These are phyloP conservation scores for Grigorovia yakushimaensis DNA, from an alignment of 805 yeast genomes.

Conservation along the genomic window DNA sequence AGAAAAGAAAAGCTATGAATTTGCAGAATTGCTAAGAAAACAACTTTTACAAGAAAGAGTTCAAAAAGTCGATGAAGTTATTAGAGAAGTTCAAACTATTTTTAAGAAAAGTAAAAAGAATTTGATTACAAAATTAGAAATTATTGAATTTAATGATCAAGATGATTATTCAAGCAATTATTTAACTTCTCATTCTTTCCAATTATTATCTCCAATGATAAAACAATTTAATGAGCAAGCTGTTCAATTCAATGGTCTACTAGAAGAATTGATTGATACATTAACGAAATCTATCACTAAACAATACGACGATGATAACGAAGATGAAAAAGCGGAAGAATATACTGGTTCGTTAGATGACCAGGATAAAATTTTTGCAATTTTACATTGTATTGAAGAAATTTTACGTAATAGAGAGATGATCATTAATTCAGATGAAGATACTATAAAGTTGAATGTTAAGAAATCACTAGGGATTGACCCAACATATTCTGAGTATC, in stretches of 20 bases:
- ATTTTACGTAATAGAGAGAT: slow-evolving; percentile 36
- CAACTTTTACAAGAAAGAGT: slow-evolving; percentile 37
- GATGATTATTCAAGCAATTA: slow-evolving; percentile 18
- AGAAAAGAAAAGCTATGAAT: slow-evolving; percentile 46
- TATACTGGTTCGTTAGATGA: slow-evolving; percentile 63
- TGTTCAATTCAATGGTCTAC: slow-evolving; percentile 14
- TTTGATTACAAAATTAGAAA: slow-evolving; percentile 4
- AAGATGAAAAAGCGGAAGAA: slow-evolving; percentile 59
- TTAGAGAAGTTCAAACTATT: slow-evolving; percentile 18
- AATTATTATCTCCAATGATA: slow-evolving; percentile 10
- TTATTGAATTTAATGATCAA: slow-evolving; percentile 10
- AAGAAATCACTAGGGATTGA: slow-evolving; percentile 13
- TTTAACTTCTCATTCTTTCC: slow-evolving; percentile 14
- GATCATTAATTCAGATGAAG: slow-evolving; percentile 19
- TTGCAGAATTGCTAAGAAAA: slow-evolving; percentile 54
- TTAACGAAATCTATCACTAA: slow-evolving; percentile 23
- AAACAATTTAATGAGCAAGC: slow-evolving; percentile 19
- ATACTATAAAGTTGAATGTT: slow-evolving; percentile 9
- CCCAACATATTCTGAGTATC: slow-evolving; percentile 24
- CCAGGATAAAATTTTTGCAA: slow-evolving; percentile 60
- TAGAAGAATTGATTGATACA: slow-evolving; percentile 10
- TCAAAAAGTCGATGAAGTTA: slow-evolving; percentile 13
- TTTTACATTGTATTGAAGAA: slow-evolving; percentile 45
- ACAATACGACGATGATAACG: slow-evolving; percentile 11
- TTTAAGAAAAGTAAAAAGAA: slow-evolving; percentile 6